Conservation (phyloP, 1,284 basidiomycete species). For the Grifola frondosa region DNA sequence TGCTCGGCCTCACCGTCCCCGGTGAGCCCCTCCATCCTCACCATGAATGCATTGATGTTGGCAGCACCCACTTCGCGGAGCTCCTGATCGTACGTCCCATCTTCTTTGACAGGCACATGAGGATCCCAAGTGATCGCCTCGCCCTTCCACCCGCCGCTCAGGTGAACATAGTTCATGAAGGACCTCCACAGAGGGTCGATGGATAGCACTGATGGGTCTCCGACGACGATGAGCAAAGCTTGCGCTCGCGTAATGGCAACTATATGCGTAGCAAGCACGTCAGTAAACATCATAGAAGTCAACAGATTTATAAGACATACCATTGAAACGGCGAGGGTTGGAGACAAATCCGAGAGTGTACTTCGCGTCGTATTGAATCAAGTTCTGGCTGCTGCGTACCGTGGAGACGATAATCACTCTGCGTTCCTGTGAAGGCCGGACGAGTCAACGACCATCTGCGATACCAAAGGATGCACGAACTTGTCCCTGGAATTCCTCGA, state of each 20-base stretch:
- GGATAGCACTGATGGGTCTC: conserved; percentile 52
- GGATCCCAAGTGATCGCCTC: conserved; percentile 52
- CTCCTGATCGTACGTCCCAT: conserved; percentile 31
- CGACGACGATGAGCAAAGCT: conserved; percentile 56
- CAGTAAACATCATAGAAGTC: background rate
- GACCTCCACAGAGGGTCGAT: conserved; percentile 50
- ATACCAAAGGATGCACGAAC: conserved; percentile 30
- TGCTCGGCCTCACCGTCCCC: conserved; percentile 39
- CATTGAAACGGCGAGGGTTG: conserved; percentile 46
- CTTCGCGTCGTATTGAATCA: conserved; percentile 39
- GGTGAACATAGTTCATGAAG: conserved; percentile 52
- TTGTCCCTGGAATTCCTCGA: conserved; percentile 66
- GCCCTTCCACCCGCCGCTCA: conserved; percentile 48
- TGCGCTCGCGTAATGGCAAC: conserved; percentile 51
- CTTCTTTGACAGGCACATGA: conserved; percentile 27
- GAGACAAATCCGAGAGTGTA: conserved; percentile 49
- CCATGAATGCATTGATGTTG: conserved; percentile 54
- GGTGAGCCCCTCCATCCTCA: conserved; percentile 44
- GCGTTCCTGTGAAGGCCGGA: conserved; percentile 35
- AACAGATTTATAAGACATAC: conserved; percentile 26
- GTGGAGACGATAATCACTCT: conserved; percentile 46
- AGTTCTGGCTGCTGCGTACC: conserved; percentile 40
- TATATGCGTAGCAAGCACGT: conserved; percentile 6
- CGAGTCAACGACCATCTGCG: background rate
- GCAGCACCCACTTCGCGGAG: conserved; percentile 31